Evolutionary conservation across 1,284 basidiomycete genomes (phyloP).

Genomic region (Cryptococcus sp.): DNA sequence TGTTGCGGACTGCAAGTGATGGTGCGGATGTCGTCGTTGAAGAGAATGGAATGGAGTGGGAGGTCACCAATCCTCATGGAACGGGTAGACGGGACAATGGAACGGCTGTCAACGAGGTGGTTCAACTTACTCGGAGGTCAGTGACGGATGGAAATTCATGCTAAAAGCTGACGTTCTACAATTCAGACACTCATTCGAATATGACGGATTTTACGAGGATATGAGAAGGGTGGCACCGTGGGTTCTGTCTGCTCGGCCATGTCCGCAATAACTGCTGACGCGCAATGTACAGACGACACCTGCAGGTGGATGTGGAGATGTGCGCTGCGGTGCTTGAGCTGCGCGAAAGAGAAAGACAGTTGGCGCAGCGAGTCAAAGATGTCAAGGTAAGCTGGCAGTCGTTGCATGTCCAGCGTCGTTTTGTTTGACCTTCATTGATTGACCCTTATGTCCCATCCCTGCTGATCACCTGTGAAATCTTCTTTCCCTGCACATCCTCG

Average conservation of each 20-base stretch:
- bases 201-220: slow-evolving; percentile 10
- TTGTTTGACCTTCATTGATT: slow-evolving; percentile 1
- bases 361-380: slow-evolving; percentile 35
- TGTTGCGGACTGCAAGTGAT: slow-evolving; percentile 41
- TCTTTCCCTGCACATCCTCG: neutral
- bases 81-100: slow-evolving; percentile 27
- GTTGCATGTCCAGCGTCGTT: too few relatives aligned
- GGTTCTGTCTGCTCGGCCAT: slow-evolving; percentile 1
- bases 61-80: slow-evolving; percentile 39
- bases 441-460: neutral
- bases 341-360: slow-evolving; percentile 28
- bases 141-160: neutral
- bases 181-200: slow-evolving; percentile 20
- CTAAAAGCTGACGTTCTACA: neutral
- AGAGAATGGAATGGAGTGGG: slow-evolving; percentile 42
- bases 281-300: slow-evolving; percentile 26
- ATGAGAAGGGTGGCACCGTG: slow-evolving; percentile 15
- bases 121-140: slow-evolving; percentile 26
- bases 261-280: neutral
- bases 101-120: slow-evolving; percentile 3
- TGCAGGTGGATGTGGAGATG: slow-evolving; percentile 44
- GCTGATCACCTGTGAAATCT: neutral
- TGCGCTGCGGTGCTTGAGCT: slow-evolving; percentile 38
- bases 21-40: slow-evolving; percentile 42
- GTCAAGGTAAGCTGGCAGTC: slow-evolving; percentile 28